Conservation (phyloP, 129 eudicot species). For the Pittosporum tobira region DNA sequence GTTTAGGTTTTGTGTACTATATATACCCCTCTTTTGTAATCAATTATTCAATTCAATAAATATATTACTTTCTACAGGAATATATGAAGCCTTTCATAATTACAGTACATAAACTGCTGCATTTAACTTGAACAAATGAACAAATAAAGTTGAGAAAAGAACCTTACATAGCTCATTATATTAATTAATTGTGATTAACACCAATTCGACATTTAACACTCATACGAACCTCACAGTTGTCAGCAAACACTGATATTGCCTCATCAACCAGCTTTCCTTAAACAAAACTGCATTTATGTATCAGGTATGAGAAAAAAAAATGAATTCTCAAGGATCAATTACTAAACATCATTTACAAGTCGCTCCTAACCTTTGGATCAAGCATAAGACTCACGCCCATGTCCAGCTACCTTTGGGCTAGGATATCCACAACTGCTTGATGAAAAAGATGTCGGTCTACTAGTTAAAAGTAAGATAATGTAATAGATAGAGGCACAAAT, state of each 20-base stretch:
- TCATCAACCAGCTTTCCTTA: slow-evolving; percentile 48
- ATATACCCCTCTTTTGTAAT: too few species aligned
- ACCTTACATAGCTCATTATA: slow-evolving; percentile 87
- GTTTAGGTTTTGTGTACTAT: too few species aligned
- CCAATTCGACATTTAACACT: slow-evolving; percentile 97
- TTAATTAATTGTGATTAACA: slow-evolving; percentile 80
- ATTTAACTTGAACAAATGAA: background rate
- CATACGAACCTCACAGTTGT: slow-evolving; percentile 82
- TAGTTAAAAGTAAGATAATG: background rate
- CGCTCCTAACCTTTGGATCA: slow-evolving; percentile 78
- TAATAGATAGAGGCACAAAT: slow-evolving; percentile 31
- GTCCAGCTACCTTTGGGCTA: slow-evolving; percentile 96
- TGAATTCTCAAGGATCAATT: background rate
- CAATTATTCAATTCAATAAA: background rate
- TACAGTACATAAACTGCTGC: background rate
- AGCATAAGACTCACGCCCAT: slow-evolving; percentile 88
- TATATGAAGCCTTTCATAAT: background rate
- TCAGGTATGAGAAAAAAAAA: background rate
- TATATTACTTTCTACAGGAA: background rate
- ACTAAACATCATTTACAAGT: background rate
- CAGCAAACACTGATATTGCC: slow-evolving; percentile 92
- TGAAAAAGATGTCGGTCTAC: slow-evolving; percentile 10
- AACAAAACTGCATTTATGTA: background rate
- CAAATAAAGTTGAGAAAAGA: slow-evolving; percentile 9
- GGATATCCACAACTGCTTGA: slow-evolving; percentile 91